Evolutionary conservation across 768 basidiomycete genomes (phyloP).

Genomic region (Udeniomyces megalosporus): DNA sequence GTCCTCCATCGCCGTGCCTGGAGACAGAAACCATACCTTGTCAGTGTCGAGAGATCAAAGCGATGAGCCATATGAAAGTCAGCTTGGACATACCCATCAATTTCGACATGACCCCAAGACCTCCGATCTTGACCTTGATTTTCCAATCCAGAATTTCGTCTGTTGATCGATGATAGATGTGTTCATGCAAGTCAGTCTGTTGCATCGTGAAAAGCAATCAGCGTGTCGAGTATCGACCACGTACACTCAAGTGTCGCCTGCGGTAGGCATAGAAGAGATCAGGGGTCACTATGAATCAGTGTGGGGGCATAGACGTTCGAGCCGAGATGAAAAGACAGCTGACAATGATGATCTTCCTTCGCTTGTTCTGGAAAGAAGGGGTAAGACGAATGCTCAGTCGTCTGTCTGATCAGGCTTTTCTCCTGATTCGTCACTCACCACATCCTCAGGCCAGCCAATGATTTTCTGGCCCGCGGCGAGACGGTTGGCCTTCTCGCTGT

Average conservation of each 20-base stretch:
- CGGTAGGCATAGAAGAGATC: background rate
- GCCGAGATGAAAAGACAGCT: background rate
- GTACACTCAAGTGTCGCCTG: conserved; percentile 11
- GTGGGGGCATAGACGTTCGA: background rate
- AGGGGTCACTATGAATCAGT: background rate
- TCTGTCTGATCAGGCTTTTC: no score
- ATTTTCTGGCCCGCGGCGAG: conserved; percentile 35
- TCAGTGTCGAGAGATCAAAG: background rate
- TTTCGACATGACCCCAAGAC: conserved; percentile 92
- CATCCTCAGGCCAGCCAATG: conserved; percentile 76
- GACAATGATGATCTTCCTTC: conserved; percentile 73
- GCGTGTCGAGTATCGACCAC: no score
- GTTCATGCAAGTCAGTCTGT: no score
- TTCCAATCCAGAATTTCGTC: conserved; percentile 98
- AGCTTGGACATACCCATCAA: conserved; percentile 74
- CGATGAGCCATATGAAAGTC: background rate
- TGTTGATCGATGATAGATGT: no score
- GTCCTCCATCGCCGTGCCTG: conserved; percentile 11
- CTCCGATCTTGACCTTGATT: conserved; percentile 66
- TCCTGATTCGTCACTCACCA: background rate
- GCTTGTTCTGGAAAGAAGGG: conserved; percentile 39
- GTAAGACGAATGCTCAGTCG: background rate
- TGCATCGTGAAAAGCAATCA: no score
- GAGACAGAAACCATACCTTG: background rate
- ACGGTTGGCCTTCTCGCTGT: conserved; percentile 9